A percentile compares a stretch with the other conserved stretches of the same genome.
Evolutionary conservation across 2,329 filamentous ascomycete species (phyloP).

Genomic region (Colletotrichum tofieldiae): DNA sequence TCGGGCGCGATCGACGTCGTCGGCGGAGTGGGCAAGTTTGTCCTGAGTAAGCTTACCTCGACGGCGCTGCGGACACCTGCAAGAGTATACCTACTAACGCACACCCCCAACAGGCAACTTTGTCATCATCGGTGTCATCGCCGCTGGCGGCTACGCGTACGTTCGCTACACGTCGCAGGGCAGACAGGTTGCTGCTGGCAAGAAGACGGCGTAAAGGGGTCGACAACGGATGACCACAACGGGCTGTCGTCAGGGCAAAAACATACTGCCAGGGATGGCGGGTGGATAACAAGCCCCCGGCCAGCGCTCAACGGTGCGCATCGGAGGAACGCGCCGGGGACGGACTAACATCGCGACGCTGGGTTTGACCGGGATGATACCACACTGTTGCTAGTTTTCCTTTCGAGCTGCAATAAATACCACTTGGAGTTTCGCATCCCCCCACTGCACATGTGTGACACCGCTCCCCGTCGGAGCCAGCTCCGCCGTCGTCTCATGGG

Average conservation of each 20-base stretch:
- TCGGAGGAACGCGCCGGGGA: not conserved
- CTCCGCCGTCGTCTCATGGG: constrained; percentile 1
- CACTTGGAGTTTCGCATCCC: not conserved
- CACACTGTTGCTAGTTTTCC: not conserved
- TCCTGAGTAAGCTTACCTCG: constrained; percentile 52
- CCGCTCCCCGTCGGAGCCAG: not conserved
- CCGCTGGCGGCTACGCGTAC: constrained; percentile 51
- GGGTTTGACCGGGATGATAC: not conserved
- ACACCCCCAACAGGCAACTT: constrained; percentile 52
- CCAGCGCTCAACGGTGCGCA: not conserved
- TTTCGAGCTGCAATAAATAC: not conserved
- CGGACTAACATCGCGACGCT: not conserved
- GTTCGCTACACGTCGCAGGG: constrained; percentile 54
- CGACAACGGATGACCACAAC: too few species aligned
- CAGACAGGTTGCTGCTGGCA: constrained; percentile 47
- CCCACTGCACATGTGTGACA: not conserved
- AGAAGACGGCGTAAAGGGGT: constrained; percentile 48
- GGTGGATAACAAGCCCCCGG: not conserved
- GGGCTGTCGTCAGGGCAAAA: not conserved
- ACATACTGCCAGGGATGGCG: not conserved
- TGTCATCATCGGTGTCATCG: constrained; percentile 53
- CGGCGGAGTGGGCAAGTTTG: constrained; percentile 58
- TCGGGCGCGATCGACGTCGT: constrained; percentile 55
- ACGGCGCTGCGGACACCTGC: not conserved
- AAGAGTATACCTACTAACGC: not conserved